These are phyloP conservation scores for Euphorbia tirucalli DNA, from an alignment of 345 rosid species.

Conservation along the genomic window DNA sequence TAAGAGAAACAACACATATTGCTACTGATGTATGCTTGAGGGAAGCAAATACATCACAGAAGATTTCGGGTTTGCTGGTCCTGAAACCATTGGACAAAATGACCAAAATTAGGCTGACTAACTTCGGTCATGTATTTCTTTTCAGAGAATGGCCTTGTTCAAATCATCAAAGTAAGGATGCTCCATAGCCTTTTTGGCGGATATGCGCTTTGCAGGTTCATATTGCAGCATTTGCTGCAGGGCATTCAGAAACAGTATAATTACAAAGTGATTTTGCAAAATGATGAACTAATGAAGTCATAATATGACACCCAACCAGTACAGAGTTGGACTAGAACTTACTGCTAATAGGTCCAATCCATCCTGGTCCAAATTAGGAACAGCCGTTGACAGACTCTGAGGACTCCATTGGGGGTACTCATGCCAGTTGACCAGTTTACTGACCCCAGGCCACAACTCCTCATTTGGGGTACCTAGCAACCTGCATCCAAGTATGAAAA, in stretches of 20 bases:
- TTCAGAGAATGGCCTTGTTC: slow-evolving; percentile 53
- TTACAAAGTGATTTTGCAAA: not conserved
- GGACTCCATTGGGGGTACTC: slow-evolving; percentile 96
- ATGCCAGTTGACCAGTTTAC: slow-evolving; percentile 88
- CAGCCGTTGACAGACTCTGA: slow-evolving; percentile 54
- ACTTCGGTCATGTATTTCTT: not conserved
- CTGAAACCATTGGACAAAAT: not conserved
- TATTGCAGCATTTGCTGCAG: slow-evolving; percentile 92
- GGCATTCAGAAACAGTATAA: not conserved
- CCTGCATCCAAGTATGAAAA: slow-evolving; percentile 36
- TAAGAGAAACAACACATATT: not conserved
- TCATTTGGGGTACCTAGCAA: slow-evolving; percentile 92
- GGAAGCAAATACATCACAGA: slow-evolving; percentile 38
- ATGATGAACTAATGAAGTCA: not conserved
- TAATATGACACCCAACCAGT: not conserved
- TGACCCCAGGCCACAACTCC: slow-evolving; percentile 88
- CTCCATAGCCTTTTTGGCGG: slow-evolving; percentile 93
- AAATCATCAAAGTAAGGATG: slow-evolving; percentile 88
- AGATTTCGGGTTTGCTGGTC: not conserved
- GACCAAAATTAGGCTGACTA: not conserved
- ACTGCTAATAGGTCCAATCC: slow-evolving; percentile 79
- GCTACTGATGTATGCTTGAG: slow-evolving; percentile 45
- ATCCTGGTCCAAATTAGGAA: slow-evolving; percentile 59
- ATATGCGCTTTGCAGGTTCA: slow-evolving; percentile 78
- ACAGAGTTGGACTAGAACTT: slow-evolving; percentile 19